Base-by-base conservation (phyloP, 208 protist species). In the Leishmania braziliensis region DNA sequence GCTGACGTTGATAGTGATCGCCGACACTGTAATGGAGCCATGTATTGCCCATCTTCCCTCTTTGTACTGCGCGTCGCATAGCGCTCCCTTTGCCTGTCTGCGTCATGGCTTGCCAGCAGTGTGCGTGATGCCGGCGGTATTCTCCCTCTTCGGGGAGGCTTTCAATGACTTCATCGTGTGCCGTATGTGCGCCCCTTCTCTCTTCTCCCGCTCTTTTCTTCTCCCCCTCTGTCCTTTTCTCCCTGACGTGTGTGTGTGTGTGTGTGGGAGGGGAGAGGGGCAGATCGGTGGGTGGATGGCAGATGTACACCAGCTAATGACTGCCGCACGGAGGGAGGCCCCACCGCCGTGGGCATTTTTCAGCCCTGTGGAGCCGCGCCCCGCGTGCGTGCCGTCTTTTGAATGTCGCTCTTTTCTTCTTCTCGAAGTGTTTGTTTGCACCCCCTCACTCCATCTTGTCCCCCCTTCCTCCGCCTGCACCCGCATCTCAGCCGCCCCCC, bases 321-420 rank as follows among this genome's bases (percentile, higher is more conserved):
- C 26, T 3, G 26, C 58, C 58, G 58, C 58, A 63, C 58, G 58
- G 58, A 14, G 26, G 58, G 58, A 18, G 43, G 43, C 43, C 43
- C 43, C 43, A 46, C 43, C 43, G 43, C 43, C 68, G 66, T 63
- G 66, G 79, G 33, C 48, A 6, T 51, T 20, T 68, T 20, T 46
- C n/a, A 18, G 26, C 36, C 63, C 20, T 12, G 43, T 46, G 43
- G 43, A 46, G 43, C 43, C 43, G 3, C 43, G 3, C 43, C 43
- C 43, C 43, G 43, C 43, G 43, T 74, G 29, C 53, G 33, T 76
- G 46, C 33, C 46, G 9, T 16, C 65, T 58, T 51, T 78, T 39
- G 5, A 43, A 50, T 70, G 18, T 82, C 5, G 39, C 58, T 78
- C 26, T 78, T 29, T 53, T 51, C 75, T 78, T 43, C 39, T 46